Base-by-base conservation (phyloP, 768 basidiomycete species). In the Sporobolomyces roseus region DNA sequence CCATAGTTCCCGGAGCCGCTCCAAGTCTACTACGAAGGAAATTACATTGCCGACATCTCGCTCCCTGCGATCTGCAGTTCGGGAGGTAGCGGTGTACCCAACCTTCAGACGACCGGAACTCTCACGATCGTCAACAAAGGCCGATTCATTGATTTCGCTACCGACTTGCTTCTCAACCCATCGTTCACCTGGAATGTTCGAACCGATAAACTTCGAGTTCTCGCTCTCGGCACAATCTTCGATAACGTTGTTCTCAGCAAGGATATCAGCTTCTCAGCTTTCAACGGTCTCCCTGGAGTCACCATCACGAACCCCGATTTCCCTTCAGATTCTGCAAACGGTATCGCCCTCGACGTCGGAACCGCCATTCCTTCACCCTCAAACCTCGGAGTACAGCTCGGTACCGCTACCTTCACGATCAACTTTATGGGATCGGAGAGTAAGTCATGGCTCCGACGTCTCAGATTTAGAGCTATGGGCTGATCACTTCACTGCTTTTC, bases 121-220 rank as follows among this genome's bases (percentile, higher is more conserved):
- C 76, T 88, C 27, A 82, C 81, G 6, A 89, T 88, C 66, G 86
- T 82, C 0, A 81, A 88, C 68, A 74, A 80, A 45, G 77, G 75
- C 29, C 77, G 77, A 83, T 86, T 72, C 56, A 68, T 41, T 76
- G 78, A 81, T 16, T 89, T 87, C 74, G 84, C 87, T 0, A 85
- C 83, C 1, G 85, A 82, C 77, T 25, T 70, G 1, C 45, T 70
- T 1, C 63, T 70, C n/a, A 51, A 65, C 30, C 63, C 63, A 14
- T 30, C 79, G 64, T 89, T 89, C 71, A 81, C 83, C 7, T 89
- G 88, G 88, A 86, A 83, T 2, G 85, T 89, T 53, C 86, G 86
- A 8, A 87, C 88, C 0, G 68, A 81, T n/a, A 83, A 80, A 48
- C 83, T 89, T 54, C 83, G 85, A 35, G 77, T 89, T 21, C 83